phyloP scores from a whole-genome alignment of 106 monocot genomes.

The Posidonia australis region DNA sequence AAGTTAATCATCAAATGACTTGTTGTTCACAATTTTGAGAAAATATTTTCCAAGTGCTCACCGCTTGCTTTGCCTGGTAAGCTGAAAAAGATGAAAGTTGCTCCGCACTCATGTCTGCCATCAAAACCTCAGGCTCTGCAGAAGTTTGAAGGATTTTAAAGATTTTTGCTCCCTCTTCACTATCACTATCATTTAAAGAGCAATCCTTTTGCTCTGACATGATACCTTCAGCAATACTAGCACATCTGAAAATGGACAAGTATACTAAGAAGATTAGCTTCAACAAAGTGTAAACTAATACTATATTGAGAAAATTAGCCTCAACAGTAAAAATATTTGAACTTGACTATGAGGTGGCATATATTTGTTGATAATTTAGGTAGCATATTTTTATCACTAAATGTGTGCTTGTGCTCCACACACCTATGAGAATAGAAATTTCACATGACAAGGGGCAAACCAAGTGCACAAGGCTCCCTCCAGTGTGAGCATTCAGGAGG shows the following conservation, averaged over 20 bases:
- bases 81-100: conserved; percentile 57
- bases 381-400: too few species aligned
- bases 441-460: too few species aligned
- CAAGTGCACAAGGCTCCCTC: too few species aligned
- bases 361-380: too few species aligned
- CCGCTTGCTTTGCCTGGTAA: conserved; percentile 70
- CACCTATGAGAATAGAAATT: too few species aligned
- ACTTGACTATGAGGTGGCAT: too few species aligned
- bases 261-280: neutral
- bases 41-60: conserved; percentile 11
- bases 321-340: too few species aligned
- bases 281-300: too few species aligned
- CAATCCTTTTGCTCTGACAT: conserved; percentile 35
- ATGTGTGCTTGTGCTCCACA: too few species aligned
- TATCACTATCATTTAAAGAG: conserved; percentile 27
- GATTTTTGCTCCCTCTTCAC: conserved; percentile 71
- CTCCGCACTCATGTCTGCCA: conserved; percentile 85
- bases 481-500: too few species aligned
- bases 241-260: conserved; percentile 29
- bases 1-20: neutral
- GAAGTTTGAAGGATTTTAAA: conserved; percentile 55
- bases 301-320: too few species aligned
- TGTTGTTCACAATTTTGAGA: neutral
- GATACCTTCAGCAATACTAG: conserved; percentile 55
- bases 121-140: conserved; percentile 82